phyloP scores from a whole-genome alignment of 2,329 filamentous ascomycete genomes.

The Phoma sp. region DNA sequence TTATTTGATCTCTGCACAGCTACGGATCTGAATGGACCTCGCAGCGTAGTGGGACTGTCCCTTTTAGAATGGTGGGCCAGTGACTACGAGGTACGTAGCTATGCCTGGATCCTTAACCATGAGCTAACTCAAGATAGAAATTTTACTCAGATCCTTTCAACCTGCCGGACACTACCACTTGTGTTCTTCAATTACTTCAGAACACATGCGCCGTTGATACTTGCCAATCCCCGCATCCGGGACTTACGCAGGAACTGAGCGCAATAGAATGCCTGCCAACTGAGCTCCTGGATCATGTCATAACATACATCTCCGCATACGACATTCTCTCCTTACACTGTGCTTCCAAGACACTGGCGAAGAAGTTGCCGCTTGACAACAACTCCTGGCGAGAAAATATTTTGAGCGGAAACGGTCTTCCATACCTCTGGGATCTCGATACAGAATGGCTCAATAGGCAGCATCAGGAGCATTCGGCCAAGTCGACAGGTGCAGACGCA shows the following conservation, averaged over 20 bases:
- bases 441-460: slow-evolving; percentile 13
- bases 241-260: background rate
- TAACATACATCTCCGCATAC: slow-evolving; percentile 19
- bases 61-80: slow-evolving; percentile 35
- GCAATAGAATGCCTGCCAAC: slow-evolving; percentile 6
- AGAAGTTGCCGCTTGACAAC: slow-evolving; percentile 28
- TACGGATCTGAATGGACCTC: slow-evolving; percentile 21
- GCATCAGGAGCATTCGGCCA: background rate
- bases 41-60: slow-evolving; percentile 27
- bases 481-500: background rate
- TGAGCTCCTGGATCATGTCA: slow-evolving; percentile 7
- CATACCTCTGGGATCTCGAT: slow-evolving; percentile 36
- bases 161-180: slow-evolving; percentile 11
- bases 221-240: background rate
- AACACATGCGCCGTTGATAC: slow-evolving; percentile 5
- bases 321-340: slow-evolving; percentile 27
- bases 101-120: background rate
- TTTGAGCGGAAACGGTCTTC: slow-evolving; percentile 25
- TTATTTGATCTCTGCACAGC: slow-evolving; percentile 23
- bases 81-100: slow-evolving; percentile 26
- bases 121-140: slow-evolving; percentile 18
- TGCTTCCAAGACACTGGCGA: slow-evolving; percentile 26
- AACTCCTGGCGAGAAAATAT: slow-evolving; percentile 34
- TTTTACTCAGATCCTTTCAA: slow-evolving; percentile 32
- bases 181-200: slow-evolving; percentile 20